Conservation (phyloP, 2,329 filamentous ascomycete genomes). For the Cercospora sp. region DNA sequence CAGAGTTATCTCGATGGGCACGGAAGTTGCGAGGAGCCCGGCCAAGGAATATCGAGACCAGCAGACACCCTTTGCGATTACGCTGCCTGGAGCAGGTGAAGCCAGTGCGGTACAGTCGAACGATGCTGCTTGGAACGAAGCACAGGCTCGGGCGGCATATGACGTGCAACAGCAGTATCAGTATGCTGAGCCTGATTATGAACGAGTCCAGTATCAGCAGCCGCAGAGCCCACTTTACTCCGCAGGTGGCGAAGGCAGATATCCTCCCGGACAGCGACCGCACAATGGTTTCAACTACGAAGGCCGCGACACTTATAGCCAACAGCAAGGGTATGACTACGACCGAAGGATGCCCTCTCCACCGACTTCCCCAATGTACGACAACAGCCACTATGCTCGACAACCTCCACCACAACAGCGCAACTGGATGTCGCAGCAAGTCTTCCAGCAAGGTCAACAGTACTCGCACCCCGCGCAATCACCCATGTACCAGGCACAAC, state of each 20-base stretch:
- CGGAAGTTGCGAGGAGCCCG: conserved; percentile 30
- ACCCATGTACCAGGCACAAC: conserved; percentile 11
- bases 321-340: background rate
- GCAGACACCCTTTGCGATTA: conserved; percentile 35
- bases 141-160: background rate
- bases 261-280: background rate
- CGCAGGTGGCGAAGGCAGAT: background rate
- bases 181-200: conserved; percentile 15
- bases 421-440: conserved; percentile 12
- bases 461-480: conserved; percentile 13
- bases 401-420: background rate
- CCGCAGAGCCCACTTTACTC: background rate
- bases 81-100: conserved; percentile 21
- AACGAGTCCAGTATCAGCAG: conserved; percentile 3
- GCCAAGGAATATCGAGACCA: conserved; percentile 34
- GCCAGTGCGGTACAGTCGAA: background rate
- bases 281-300: background rate
- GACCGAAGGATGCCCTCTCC: background rate
- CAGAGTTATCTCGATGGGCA: conserved; percentile 24
- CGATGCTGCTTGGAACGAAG: background rate
- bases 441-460: conserved; percentile 8
- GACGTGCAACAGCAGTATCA: conserved; percentile 15
- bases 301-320: background rate
- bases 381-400: background rate
- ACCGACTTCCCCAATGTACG: background rate